Conservation (phyloP, 148 eudicot species). For the Persicaria tinctoria region DNA sequence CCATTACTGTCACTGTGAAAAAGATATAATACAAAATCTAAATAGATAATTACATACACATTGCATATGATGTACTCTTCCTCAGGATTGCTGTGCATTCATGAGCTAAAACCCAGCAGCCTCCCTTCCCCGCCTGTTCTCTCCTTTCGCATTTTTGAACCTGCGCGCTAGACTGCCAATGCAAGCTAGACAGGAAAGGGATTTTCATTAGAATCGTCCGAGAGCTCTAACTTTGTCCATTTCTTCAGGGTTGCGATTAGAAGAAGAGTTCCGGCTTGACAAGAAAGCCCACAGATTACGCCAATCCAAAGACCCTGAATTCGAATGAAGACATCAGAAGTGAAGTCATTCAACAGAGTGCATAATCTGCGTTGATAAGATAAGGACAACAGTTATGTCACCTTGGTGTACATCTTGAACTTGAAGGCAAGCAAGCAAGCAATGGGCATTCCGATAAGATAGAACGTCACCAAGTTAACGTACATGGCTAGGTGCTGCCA, state of each 20-base stretch:
- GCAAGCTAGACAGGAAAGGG: neutral
- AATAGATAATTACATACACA: too few relatives aligned
- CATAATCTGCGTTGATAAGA: neutral
- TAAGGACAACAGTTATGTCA: constrained; percentile 6
- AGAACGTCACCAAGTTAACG: constrained; percentile 58
- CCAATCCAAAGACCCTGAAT: constrained; percentile 67
- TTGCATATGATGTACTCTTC: too few relatives aligned
- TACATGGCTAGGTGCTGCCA: constrained; percentile 69
- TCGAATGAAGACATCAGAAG: neutral
- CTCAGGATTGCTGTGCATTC: neutral
- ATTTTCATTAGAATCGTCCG: neutral
- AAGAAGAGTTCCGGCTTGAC: constrained; percentile 35
- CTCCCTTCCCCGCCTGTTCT: neutral
- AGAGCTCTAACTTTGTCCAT: constrained; percentile 35
- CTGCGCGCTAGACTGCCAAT: neutral
- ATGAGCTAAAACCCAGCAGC: neutral
- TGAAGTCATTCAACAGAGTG: neutral
- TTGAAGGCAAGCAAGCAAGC: constrained; percentile 52
- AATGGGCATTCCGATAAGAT: constrained; percentile 64
- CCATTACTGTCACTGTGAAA: too few relatives aligned
- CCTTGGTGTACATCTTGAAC: constrained; percentile 49
- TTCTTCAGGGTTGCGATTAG: constrained; percentile 30
- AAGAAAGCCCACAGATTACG: constrained; percentile 42
- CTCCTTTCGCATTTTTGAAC: neutral
- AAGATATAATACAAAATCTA: too few relatives aligned